Conservation (phyloP, 1,284 basidiomycete genomes). For the Tilletiopsis washingtonensis region DNA sequence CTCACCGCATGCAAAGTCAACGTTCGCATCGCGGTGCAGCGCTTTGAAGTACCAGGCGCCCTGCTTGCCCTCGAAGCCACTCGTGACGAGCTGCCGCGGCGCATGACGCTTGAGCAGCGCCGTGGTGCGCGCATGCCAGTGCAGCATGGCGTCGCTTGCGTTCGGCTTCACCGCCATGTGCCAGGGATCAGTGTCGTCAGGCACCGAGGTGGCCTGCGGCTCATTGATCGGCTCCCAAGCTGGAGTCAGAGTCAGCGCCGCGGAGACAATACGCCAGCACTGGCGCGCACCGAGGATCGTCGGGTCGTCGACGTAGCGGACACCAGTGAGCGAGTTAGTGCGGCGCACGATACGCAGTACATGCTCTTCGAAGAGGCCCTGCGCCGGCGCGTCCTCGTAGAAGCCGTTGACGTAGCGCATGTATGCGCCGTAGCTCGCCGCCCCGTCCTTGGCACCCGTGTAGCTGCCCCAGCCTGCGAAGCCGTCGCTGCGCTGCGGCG, state of each 20-base stretch:
- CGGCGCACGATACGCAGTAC: constrained; percentile 1
- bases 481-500: constrained; percentile 14
- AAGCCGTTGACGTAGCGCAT: constrained; percentile 17
- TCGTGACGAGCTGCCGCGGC: constrained; percentile 24
- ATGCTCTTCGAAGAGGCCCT: constrained; percentile 10
- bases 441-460: constrained; percentile 1
- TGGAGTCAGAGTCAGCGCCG: neutral
- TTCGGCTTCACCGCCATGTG: neutral
- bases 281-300: constrained; percentile 19
- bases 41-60: constrained; percentile 27
- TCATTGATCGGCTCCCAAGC: constrained; percentile 33
- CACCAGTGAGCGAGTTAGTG: neutral
- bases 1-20: constrained; percentile 22
- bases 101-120: constrained; percentile 18
- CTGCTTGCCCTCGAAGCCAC: constrained; percentile 30
- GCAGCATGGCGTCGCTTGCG: constrained; percentile 8
- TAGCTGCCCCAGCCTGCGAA: constrained; percentile 24
- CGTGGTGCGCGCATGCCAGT: constrained; percentile 20
- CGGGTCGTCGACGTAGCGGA: constrained; percentile 9
- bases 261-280: neutral
- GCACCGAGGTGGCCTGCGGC: constrained; percentile 13
- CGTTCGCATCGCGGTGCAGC: constrained; percentile 11
- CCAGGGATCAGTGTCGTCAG: too few species aligned
- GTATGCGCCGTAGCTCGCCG: constrained; percentile 11
- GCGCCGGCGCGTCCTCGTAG: constrained; percentile 15